A percentile compares a stretch with the other conserved stretches of the same genome.
Conservation (phyloP, 108 stramenopile genomes). For the Skeletonema potamos region DNA sequence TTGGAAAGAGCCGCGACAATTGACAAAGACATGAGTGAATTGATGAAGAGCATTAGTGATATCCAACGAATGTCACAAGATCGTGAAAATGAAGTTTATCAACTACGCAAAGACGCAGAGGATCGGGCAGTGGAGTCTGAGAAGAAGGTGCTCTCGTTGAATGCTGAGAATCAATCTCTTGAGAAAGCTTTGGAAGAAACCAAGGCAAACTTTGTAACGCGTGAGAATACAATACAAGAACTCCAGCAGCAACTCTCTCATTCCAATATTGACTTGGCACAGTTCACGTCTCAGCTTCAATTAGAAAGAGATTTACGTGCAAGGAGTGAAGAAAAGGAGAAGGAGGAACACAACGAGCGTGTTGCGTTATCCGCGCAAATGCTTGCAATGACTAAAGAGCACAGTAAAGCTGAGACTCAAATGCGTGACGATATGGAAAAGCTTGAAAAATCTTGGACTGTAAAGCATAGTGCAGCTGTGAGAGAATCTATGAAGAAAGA, state of each 20-base stretch:
- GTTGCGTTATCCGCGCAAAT: constrained; percentile 29
- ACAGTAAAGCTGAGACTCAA: constrained; percentile 16
- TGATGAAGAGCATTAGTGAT: constrained; percentile 29
- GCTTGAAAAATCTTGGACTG: constrained; percentile 1
- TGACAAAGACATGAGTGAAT: constrained; percentile 29
- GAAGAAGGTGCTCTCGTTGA: constrained; percentile 4
- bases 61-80: constrained; percentile 24
- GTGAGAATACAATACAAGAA: background rate
- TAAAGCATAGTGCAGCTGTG: background rate
- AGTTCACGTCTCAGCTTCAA: constrained; percentile 4
- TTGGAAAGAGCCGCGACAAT: constrained; percentile 14
- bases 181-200: constrained; percentile 19
- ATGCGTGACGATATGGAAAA: constrained; percentile 21
- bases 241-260: constrained; percentile 13
- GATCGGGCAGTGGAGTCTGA: constrained; percentile 4
- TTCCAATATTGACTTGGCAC: background rate
- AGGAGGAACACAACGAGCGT: constrained; percentile 24
- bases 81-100: constrained; percentile 18
- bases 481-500: background rate
- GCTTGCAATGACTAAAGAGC: constrained; percentile 30
- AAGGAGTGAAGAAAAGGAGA: constrained; percentile 32
- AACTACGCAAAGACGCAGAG: constrained; percentile 14
- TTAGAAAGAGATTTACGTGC: constrained; percentile 23
- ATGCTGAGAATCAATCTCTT: constrained; percentile 13
- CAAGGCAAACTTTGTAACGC: constrained; percentile 5